A percentile compares a stretch with the other conserved stretches of the same genome.
These are phyloP conservation scores for Malus domestica DNA, from an alignment of 306 rosid genomes.

Conservation along the genomic window DNA sequence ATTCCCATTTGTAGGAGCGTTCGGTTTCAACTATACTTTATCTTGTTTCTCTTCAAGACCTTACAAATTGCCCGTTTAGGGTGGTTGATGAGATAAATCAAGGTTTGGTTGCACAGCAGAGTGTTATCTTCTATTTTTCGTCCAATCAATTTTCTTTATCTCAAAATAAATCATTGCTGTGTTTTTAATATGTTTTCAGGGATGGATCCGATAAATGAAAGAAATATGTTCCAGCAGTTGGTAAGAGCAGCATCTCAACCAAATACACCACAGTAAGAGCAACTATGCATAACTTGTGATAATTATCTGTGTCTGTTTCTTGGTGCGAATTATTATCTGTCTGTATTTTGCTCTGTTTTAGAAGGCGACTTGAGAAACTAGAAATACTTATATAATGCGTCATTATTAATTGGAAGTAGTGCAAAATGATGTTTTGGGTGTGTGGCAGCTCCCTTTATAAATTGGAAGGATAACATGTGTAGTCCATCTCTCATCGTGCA, in stretches of 20 bases:
- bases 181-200: slow-evolving; percentile 39
- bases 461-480: background rate
- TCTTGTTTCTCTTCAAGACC: slow-evolving; percentile 96
- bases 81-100: slow-evolving; percentile 98
- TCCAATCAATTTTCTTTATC: background rate
- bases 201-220: slow-evolving; percentile 96
- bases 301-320: background rate
- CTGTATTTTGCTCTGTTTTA: background rate
- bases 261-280: slow-evolving; percentile 85
- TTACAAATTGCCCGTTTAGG: slow-evolving; percentile 92
- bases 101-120: slow-evolving; percentile 41
- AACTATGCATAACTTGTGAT: background rate
- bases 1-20: slow-evolving; percentile 53
- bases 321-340: background rate
- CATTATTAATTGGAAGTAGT: too few relatives aligned
- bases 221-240: slow-evolving; percentile 97
- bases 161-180: slow-evolving; percentile 2
- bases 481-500: background rate
- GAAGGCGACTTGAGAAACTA: background rate
- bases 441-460: background rate
- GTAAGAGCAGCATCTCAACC: slow-evolving; percentile 97
- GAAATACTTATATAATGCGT: too few relatives aligned
- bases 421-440: too few relatives aligned
- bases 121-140: background rate
- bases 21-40: slow-evolving; percentile 94